Evolutionary conservation across 2,329 filamentous ascomycete genomes (phyloP).

Genomic region (Dissoconium aciculare): DNA sequence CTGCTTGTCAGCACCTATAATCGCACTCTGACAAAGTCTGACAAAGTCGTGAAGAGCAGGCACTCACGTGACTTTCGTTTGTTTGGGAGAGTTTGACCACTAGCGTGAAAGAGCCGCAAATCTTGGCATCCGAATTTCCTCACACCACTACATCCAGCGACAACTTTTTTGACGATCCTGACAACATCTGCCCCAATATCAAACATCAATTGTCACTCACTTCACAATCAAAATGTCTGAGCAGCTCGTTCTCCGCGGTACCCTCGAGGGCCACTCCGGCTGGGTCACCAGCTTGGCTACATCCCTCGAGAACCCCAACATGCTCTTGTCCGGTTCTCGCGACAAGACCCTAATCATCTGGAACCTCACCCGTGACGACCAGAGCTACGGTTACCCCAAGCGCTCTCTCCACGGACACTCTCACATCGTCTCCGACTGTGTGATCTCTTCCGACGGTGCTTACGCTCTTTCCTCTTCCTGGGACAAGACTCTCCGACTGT

Average conservation of each 20-base stretch:
- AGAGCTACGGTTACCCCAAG: conserved; percentile 97
- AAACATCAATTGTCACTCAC: no score
- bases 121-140: conserved; percentile 1
- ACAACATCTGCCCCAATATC: no score
- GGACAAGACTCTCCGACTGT: conserved; percentile 99
- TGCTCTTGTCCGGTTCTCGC: conserved; percentile 93
- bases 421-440: conserved; percentile 99
- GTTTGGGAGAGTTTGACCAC: no score
- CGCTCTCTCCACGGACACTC: conserved; percentile 97
- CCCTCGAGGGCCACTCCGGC: conserved; percentile 76
- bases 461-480: conserved; percentile 97
- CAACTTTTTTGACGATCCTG: no score
- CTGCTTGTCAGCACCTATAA: no score
- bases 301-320: conserved; percentile 99
- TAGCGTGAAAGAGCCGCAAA: background rate
- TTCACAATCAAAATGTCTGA: conserved; percentile 22
- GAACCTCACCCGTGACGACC: conserved; percentile 98
- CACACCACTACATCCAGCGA: no score
- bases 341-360: conserved; percentile 99
- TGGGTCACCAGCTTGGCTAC: conserved; percentile 98
- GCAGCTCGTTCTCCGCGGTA: conserved; percentile 31
- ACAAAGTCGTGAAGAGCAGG: no score
- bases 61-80: no score
- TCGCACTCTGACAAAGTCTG: no score
- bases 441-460: conserved; percentile 98